These are phyloP conservation scores for Chalciporus chontae DNA, from an alignment of 768 basidiomycete species.

Conservation along the genomic window DNA sequence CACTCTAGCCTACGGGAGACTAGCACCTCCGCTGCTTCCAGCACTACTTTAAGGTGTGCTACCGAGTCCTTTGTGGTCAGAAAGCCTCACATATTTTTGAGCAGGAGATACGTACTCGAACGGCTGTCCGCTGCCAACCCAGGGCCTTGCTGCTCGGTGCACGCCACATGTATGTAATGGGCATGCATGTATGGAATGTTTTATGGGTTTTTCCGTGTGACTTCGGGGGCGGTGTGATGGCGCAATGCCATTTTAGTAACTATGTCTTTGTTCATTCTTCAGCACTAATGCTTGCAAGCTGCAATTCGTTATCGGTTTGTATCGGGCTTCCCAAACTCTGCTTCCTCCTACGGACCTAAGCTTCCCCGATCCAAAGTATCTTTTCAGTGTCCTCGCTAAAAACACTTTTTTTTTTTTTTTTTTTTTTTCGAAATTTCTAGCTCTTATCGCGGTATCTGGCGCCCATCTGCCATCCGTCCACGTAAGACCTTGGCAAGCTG, in stretches of 20 bases:
- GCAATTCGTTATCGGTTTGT: background rate
- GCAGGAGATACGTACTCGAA: no score
- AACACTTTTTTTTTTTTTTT: background rate
- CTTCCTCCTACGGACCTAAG: background rate
- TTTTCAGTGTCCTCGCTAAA: background rate
- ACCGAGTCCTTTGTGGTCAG: background rate
- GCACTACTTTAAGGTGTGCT: background rate
- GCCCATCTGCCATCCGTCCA: slow-evolving; percentile 16
- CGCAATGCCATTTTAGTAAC: background rate
- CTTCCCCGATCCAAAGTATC: background rate
- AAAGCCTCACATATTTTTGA: background rate
- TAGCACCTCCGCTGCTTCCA: no score
- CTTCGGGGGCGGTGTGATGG: background rate
- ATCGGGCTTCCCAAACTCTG: background rate
- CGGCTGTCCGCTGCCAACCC: no score
- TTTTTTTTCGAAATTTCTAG: background rate
- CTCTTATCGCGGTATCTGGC: background rate
- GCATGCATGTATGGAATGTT: no score
- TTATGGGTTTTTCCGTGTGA: background rate
- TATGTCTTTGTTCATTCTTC: background rate
- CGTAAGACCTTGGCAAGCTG: slow-evolving; percentile 17
- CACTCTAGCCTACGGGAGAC: no score
- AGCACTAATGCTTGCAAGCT: background rate
- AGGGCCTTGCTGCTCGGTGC: background rate
- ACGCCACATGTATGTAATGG: background rate